Evolutionary conservation across 2,329 filamentous ascomycete species (phyloP).

Genomic region (Lasiodiplodia citricola): DNA sequence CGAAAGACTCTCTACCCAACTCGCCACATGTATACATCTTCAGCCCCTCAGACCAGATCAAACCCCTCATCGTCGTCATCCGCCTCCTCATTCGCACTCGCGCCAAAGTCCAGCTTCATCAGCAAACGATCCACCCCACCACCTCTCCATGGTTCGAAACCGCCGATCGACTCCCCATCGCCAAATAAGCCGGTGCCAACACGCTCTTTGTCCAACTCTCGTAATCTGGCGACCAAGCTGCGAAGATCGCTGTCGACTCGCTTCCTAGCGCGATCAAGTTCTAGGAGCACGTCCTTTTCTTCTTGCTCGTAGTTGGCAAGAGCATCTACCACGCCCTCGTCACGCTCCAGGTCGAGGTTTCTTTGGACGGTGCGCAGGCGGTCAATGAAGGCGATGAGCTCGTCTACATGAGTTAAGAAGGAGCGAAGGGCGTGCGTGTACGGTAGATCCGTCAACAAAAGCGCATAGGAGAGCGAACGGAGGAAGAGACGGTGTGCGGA

Average conservation of each 20-base stretch:
- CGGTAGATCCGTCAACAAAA: slow-evolving; percentile 67
- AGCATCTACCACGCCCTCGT: slow-evolving; percentile 75
- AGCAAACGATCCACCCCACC: slow-evolving; percentile 83
- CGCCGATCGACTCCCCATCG: slow-evolving; percentile 29
- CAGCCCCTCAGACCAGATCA: neutral
- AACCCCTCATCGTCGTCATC: slow-evolving; percentile 19
- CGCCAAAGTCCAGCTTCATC: slow-evolving; percentile 81
- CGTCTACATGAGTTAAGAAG: slow-evolving; percentile 77
- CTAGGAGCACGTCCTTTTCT: slow-evolving; percentile 69
- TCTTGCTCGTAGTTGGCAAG: slow-evolving; percentile 64
- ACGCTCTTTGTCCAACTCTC: slow-evolving; percentile 64
- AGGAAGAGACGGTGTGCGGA: slow-evolving; percentile 81
- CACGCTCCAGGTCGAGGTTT: slow-evolving; percentile 78
- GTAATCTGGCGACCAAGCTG: slow-evolving; percentile 60
- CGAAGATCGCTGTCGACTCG: slow-evolving; percentile 72
- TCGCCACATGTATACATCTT: neutral
- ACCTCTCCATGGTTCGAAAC: slow-evolving; percentile 59
- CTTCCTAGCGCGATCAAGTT: slow-evolving; percentile 67
- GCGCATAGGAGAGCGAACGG: slow-evolving; percentile 66
- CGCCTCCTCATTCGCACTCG: slow-evolving; percentile 12
- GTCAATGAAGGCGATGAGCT: slow-evolving; percentile 76
- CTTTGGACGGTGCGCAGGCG: slow-evolving; percentile 79
- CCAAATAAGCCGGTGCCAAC: slow-evolving; percentile 39
- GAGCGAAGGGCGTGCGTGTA: slow-evolving; percentile 71
- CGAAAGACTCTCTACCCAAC: neutral